These are phyloP conservation scores for Eucommia ulmoides DNA, from an alignment of 257 asterid genomes.

Conservation along the genomic window DNA sequence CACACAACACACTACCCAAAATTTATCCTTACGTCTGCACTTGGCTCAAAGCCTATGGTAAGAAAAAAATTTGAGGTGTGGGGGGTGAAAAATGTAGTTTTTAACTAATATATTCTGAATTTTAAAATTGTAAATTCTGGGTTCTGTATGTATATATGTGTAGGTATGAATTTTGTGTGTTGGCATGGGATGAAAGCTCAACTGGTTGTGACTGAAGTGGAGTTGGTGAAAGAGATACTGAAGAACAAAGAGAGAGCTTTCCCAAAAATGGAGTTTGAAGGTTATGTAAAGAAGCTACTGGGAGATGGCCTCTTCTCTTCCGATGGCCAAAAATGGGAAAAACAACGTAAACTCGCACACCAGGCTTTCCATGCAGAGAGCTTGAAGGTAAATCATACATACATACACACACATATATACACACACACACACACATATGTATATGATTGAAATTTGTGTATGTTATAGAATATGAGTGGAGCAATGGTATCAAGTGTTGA, in stretches of 20 bases:
- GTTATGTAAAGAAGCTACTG: constrained; percentile 18
- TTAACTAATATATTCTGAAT: background rate
- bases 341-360: constrained; percentile 32
- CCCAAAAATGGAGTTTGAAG: constrained; percentile 10
- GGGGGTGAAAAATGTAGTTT: no score
- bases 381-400: constrained; percentile 29
- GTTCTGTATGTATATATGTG: background rate
- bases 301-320: constrained; percentile 38
- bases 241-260: constrained; percentile 26
- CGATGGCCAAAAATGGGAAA: constrained; percentile 5
- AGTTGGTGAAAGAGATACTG: constrained; percentile 38
- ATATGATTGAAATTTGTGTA: background rate
- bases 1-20: constrained; percentile 37
- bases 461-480: constrained; percentile 41
- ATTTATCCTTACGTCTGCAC: constrained; percentile 36
- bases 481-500: constrained; percentile 34
- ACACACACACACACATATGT: background rate
- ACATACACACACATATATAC: background rate
- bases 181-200: constrained; percentile 41
- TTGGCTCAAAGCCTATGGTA: constrained; percentile 50
- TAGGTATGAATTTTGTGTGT: constrained; percentile 31
- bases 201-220: constrained; percentile 34
- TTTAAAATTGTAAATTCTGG: background rate
- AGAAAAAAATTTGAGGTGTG: background rate
- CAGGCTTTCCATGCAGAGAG: constrained; percentile 51